Evolutionary conservation across 495 filamentous ascomycete genomes (phyloP), one percentile per base, ranked within the genome.

Genomic region (Parathielavia appendiculata): DNA sequence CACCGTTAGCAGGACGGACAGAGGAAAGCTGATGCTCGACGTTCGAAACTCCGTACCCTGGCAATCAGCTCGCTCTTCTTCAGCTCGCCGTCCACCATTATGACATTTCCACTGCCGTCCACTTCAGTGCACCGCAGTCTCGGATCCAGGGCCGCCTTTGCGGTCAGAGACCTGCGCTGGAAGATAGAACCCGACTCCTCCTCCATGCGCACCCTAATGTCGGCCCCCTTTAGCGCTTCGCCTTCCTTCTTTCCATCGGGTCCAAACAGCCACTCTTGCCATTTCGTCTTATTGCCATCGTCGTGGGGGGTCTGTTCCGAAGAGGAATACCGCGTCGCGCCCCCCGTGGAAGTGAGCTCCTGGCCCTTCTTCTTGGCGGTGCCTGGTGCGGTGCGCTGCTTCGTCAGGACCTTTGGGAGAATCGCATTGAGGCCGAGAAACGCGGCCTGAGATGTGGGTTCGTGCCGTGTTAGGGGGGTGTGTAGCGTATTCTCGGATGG

Each of bases 61-160:
- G 91, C 90, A 67, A 95, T 97, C 10, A 98, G 79, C 73, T 98
- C 93, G 61, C 82, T 89, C 78, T 97, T 98, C 73, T 92, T 92
- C 71, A 96, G 96, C 71, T 98, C 93, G 51, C 92, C 92, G 71
- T 91, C 93, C 11, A 95, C 86, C 48, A 96, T 79, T n/a, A 90
- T 93, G 39, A 96, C 90, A 57, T 95, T 86, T n/a, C 93, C 93
- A 65, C 89, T 87, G 63, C 86, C 86, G 63, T 97, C 91, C 63
- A 97, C 89, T 72, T 98, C 93, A 1, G 93, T 98, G 66, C 93
- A 98, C 56, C 93, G 81, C 63, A 98, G 72, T 60, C 86, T 83
- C 38, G 89, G 79, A 70, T 95, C 91, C 59, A 91, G 86, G 10
- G 85, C 82, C 1, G 88, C 83, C 71, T 89, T 92, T 7, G 82